Evolutionary conservation across 345 rosid genomes (phyloP).

Genomic region (Erysimum cheiranthoides): DNA sequence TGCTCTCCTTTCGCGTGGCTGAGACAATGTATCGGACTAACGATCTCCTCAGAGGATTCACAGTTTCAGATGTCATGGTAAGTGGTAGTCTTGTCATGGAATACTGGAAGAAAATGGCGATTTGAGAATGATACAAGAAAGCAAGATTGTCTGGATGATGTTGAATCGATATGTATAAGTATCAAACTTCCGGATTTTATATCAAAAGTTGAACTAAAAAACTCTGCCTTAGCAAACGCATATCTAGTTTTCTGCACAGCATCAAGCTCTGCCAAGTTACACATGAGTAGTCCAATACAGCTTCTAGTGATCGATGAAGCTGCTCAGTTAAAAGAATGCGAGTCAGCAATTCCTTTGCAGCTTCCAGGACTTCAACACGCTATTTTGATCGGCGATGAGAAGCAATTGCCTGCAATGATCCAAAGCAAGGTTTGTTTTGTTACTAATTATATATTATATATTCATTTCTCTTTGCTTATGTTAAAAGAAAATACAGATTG

Average conservation of each 20-base stretch:
- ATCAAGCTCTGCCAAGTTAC: constrained; percentile 51
- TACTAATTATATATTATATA: background rate
- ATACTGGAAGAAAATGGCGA: background rate
- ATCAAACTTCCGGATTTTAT: constrained; percentile 15
- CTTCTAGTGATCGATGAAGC: constrained; percentile 62
- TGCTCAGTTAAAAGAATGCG: constrained; percentile 65
- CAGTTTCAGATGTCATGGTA: background rate
- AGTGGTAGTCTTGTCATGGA: background rate
- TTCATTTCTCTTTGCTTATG: constrained; percentile 1
- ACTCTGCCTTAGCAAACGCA: constrained; percentile 49
- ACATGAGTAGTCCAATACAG: constrained; percentile 28
- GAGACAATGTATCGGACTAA: constrained; percentile 38
- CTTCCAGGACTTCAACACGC: constrained; percentile 53
- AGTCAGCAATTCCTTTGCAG: constrained; percentile 57
- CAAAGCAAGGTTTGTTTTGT: constrained; percentile 49
- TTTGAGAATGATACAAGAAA: constrained; percentile 24
- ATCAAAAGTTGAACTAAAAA: background rate
- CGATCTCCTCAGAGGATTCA: constrained; percentile 27
- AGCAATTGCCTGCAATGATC: constrained; percentile 60
- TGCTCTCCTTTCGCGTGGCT: constrained; percentile 39
- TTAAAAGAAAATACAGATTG: constrained; percentile 44
- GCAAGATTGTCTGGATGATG: constrained; percentile 33
- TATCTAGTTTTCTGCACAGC: constrained; percentile 54
- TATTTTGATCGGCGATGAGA: constrained; percentile 57
- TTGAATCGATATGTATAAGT: constrained; percentile 12